Base-by-base conservation (phyloP, 768 basidiomycete genomes). In the Tephrocybe sp. region DNA sequence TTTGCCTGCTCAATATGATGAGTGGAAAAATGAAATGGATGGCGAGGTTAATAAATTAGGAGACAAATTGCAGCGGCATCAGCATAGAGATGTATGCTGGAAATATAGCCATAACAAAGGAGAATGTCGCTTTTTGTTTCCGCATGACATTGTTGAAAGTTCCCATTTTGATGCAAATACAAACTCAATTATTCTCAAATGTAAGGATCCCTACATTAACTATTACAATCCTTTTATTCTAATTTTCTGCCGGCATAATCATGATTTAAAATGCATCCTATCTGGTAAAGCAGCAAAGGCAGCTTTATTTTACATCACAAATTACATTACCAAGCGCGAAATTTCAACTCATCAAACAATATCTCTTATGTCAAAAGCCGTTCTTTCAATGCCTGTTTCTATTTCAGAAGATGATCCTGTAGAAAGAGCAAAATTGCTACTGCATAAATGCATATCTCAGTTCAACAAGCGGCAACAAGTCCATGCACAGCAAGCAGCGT, bases 221-320 rank as follows among this genome's bases (percentile, higher is more conserved):
- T 69, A 61, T 40, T 61, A 56, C 38, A 70, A 70, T 50, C 68
- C 60, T 0, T 59, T 64, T 23, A 57, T 72, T 3, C 57, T 70
- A 3, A 60, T 70, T 0, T 68, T 59, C 49, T 64, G 62, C 22
- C 12, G 63, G 0, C 70, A 70, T 41, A 70, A 69, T 45, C 65
- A 71, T 53, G 61, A 70, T 21, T 45, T 69, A 1, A n/a, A n/a
- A n/a, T n/a, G n/a, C n/a, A n/a, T n/a, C n/a, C n/a, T n/a, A n/a
- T n/a, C n/a, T n/a, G n/a, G n/a, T n/a, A n/a, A n/a, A n/a, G n/a
- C n/a, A n/a, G n/a, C n/a, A n/a, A n/a, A n/a, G n/a, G 66, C 67
- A 15, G 65, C 66, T 0, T 67, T 69, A 59, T 69, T 65, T 44
- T 71, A 69, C 42, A 67, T 71, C n/a, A 62, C 64, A 0, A 58